Conservation (phyloP, 768 basidiomycete species). For the Lactifluus subvellereus region DNA sequence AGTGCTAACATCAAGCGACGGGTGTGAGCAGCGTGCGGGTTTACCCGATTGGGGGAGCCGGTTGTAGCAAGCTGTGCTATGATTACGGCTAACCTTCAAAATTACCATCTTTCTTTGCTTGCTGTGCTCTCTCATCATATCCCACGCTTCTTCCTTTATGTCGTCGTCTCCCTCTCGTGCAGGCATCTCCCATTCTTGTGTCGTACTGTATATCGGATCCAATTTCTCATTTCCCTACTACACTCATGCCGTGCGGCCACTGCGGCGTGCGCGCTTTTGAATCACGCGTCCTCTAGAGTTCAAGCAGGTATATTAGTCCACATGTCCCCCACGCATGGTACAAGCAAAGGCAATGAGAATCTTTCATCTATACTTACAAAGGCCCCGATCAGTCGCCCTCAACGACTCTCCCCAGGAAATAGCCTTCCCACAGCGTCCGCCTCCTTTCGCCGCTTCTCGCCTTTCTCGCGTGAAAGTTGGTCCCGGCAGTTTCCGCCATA, state of each 20-base stretch:
- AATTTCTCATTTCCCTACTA: constrained; percentile 20
- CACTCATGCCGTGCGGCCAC: constrained; percentile 13
- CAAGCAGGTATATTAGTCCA: constrained; percentile 22
- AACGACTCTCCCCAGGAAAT: constrained; percentile 63
- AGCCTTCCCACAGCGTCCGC: constrained; percentile 71
- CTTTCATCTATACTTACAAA: constrained; percentile 12
- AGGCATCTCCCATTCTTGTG: constrained; percentile 17
- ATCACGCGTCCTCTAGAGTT: constrained; percentile 20
- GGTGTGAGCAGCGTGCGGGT: constrained; percentile 42
- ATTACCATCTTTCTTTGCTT: constrained; percentile 28
- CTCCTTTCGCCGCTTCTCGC: constrained; percentile 68
- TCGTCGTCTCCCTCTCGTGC: constrained; percentile 10
- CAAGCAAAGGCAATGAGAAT: constrained; percentile 20
- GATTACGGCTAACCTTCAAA: constrained; percentile 47
- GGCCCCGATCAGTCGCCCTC: constrained; percentile 17
- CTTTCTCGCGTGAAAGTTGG: constrained; percentile 51
- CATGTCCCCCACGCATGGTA: constrained; percentile 19
- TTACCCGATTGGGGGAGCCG: constrained; percentile 31
- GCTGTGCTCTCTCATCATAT: constrained; percentile 25
- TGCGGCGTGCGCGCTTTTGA: constrained; percentile 14
- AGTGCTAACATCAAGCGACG: constrained; percentile 86
- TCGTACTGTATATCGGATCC: constrained; percentile 19
- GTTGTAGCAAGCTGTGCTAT: constrained; percentile 48
- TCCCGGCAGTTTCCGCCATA: constrained; percentile 62
- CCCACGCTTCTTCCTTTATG: constrained; percentile 3